A percentile compares a stretch with the other conserved stretches of the same genome.
Evolutionary conservation across 129 eudicot species (phyloP).

Genomic region (Ambrosia artemisiifolia): DNA sequence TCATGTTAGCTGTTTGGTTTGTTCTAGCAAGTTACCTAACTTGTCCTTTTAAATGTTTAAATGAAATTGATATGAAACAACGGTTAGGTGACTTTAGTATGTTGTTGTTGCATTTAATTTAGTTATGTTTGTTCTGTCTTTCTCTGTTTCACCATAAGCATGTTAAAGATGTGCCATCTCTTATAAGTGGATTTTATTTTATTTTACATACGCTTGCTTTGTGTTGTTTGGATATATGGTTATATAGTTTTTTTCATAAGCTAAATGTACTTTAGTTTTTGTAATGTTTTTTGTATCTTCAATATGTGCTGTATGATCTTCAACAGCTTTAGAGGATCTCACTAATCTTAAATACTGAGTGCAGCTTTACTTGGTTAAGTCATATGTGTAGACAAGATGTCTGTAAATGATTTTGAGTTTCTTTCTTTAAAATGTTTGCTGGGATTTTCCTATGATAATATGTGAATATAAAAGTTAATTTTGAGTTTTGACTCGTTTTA

Average conservation of each 20-base stretch:
- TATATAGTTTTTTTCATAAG: neutral
- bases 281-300: neutral
- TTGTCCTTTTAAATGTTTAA: neutral
- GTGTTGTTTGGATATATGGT: neutral
- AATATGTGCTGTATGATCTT: neutral
- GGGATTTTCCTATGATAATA: neutral
- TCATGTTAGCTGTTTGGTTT: neutral
- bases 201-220: neutral
- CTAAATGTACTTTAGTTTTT: neutral
- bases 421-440: constrained; percentile 1
- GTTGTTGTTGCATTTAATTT: neutral
- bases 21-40: neutral
- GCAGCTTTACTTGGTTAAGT: constrained; percentile 13
- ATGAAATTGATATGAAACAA: constrained; percentile 6
- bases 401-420: constrained; percentile 3
- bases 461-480: constrained; percentile 8
- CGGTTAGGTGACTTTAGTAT: neutral
- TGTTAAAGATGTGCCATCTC: neutral
- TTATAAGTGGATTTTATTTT: neutral
- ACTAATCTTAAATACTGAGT: neutral
- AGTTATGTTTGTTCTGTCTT: constrained; percentile 14
- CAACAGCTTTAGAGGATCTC: neutral
- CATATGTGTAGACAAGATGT: neutral
- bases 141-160: constrained; percentile 4
- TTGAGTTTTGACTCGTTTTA: neutral